Evolutionary conservation across 148 eudicot species (phyloP), one percentile per base, ranked within the genome.

Genomic region (Fallopia convolvulus): DNA sequence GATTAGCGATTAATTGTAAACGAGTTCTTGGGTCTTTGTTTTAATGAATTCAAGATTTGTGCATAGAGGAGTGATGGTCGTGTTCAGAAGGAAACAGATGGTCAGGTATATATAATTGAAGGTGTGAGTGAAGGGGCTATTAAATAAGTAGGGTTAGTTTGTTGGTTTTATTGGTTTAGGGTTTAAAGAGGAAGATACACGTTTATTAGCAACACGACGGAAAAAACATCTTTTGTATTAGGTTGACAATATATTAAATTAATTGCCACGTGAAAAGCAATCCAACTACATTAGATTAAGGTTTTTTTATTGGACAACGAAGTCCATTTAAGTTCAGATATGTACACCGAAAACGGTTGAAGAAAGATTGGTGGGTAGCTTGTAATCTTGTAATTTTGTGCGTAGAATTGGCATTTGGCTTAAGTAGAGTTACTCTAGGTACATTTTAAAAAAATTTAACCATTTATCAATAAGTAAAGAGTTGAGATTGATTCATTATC

Each of bases 241-340:
- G 18, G 71, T 65, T 30, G 41, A 65, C 18, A 33, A 32, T 32
- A 65, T 32, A 32, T 32, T 65, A 65, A 61, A 23, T 12, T 11
- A 5, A 68, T 68, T 68, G 9, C 44, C 72, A 68, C 23, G 72
- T 68, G 72, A 39, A 68, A 68, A 68, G 9, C 72, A 66, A 66
- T 36, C 44, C 44, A 2, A 33, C 14, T 66, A 33, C 4, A 66
- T 14, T 36, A 66, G 39, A 17, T 13, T 10, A 23, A 52, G 56
- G 56, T 6, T 61, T 23, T 61, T 11, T 63, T 26, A 63, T 26
- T 32, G 17, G 17, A 63, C 9, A 11, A 30, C 30, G 15, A 63
- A 63, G 70, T 61, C 4, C 68, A 8, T 4, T 41, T 41, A 41
- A 4, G 44, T 41, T 5, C 44, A 41, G 44, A 41, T 41, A 41